These are phyloP conservation scores for Ceratobasidium sp. DNA, from an alignment of 1,284 basidiomycete species.

Conservation along the genomic window DNA sequence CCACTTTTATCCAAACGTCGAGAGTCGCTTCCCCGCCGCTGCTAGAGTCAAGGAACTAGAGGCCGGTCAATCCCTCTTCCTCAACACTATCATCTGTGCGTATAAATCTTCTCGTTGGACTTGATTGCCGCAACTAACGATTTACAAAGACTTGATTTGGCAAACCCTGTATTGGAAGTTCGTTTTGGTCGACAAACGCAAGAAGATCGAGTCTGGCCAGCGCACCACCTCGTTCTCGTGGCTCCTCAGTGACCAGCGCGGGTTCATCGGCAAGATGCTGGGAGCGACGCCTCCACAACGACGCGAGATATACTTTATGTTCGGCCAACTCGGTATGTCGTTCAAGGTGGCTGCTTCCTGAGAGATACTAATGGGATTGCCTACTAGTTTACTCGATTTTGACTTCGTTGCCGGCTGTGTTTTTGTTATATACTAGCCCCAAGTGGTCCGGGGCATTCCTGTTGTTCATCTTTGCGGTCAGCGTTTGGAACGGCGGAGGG, in stretches of 20 bases:
- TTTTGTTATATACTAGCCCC: conserved; percentile 81
- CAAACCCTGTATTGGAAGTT: conserved; percentile 94
- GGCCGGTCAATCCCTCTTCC: conserved; percentile 70
- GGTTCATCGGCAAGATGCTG: conserved; percentile 79
- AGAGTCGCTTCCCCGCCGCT: conserved; percentile 85
- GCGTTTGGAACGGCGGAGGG: conserved; percentile 86
- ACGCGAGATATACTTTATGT: conserved; percentile 82
- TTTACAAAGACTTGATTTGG: conserved; percentile 80
- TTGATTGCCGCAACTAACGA: conserved; percentile 40
- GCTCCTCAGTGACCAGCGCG: conserved; percentile 86
- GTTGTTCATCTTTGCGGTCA: conserved; percentile 80
- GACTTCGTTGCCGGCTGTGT: conserved; percentile 87
- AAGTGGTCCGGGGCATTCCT: conserved; percentile 83
- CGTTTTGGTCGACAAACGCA: conserved; percentile 83
- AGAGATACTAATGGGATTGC: conserved; percentile 45
- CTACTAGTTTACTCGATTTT: conserved; percentile 81
- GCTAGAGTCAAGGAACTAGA: conserved; percentile 71
- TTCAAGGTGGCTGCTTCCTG: neutral
- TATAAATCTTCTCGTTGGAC: conserved; percentile 42
- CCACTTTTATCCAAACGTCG: conserved; percentile 84
- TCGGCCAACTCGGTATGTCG: conserved; percentile 81
- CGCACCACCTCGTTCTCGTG: conserved; percentile 87
- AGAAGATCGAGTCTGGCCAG: conserved; percentile 88
- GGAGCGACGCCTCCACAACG: conserved; percentile 69
- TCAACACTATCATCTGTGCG: conserved; percentile 82